phyloP scores from a whole-genome alignment of 2,329 filamentous ascomycete species.

The Colletotrichum destructivum region DNA sequence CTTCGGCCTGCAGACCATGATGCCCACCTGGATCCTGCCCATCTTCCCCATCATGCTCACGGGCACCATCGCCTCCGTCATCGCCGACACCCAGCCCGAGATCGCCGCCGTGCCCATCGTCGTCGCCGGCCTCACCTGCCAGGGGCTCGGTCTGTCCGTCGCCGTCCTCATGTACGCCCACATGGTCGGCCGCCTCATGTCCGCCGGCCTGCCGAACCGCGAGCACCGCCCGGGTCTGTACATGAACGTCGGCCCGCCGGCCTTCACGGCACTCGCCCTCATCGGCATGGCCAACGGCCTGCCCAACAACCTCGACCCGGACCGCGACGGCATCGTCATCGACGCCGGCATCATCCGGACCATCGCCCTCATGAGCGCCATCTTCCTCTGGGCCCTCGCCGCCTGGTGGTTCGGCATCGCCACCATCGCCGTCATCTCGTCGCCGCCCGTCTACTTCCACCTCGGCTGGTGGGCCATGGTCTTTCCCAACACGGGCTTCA shows the following conservation, averaged over 20 bases:
- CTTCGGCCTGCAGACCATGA: constrained; percentile 76
- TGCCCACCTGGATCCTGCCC: constrained; percentile 81
- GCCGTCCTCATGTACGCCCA: constrained; percentile 80
- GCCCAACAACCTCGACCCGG: constrained; percentile 61
- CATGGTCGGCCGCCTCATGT: constrained; percentile 81
- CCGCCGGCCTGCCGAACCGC: constrained; percentile 72
- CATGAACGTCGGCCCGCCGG: constrained; percentile 82
- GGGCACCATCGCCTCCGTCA: constrained; percentile 79
- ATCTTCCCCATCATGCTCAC: constrained; percentile 83
- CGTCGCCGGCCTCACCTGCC: constrained; percentile 76
- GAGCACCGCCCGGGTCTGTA: constrained; percentile 80
- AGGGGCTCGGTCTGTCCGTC: constrained; percentile 79
- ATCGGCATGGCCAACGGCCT: constrained; percentile 76
- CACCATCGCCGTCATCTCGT: constrained; percentile 50
- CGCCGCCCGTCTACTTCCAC: constrained; percentile 67
- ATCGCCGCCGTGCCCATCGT: constrained; percentile 73
- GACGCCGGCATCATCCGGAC: constrained; percentile 62
- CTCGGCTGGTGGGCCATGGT: constrained; percentile 77
- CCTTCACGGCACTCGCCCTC: constrained; percentile 79
- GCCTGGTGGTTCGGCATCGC: constrained; percentile 70
- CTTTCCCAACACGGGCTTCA: constrained; percentile 74
- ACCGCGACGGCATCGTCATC: constrained; percentile 57
- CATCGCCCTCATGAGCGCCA: constrained; percentile 62
- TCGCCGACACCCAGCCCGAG: constrained; percentile 72
- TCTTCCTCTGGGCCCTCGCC: constrained; percentile 76